These are phyloP conservation scores for Glonium stellatum DNA, from an alignment of 495 filamentous ascomycete genomes.

Conservation along the genomic window DNA sequence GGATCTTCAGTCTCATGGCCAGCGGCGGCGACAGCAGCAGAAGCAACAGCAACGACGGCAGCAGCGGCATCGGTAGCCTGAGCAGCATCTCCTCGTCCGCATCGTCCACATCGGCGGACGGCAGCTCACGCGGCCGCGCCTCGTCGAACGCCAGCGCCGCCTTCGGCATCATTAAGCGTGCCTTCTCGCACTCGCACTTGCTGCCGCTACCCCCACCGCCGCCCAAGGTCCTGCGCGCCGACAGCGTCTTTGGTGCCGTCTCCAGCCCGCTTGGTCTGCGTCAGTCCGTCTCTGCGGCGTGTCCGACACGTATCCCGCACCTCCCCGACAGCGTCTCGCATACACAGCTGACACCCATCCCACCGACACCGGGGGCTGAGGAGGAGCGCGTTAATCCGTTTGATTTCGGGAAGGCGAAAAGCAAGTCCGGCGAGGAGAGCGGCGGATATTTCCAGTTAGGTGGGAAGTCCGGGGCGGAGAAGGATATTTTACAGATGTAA, in stretches of 20 bases:
- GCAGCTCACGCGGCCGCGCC: neutral
- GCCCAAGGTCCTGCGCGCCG: neutral
- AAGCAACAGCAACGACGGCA: neutral
- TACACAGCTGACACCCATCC: conserved; percentile 11
- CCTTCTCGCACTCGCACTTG: conserved; percentile 11
- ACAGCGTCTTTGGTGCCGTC: neutral
- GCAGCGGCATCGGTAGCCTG: neutral
- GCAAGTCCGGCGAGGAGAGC: neutral
- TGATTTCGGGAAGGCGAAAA: neutral
- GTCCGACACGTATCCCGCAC: conserved; percentile 19
- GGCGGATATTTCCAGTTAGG: conserved; percentile 19
- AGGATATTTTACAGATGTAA: conserved; percentile 19
- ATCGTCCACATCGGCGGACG: neutral
- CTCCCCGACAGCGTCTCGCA: neutral
- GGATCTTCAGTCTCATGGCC: conserved; percentile 37
- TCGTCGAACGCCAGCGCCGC: conserved; percentile 18
- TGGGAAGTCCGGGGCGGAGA: neutral
- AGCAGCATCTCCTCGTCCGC: conserved; percentile 1
- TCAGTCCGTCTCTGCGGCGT: conserved; percentile 18
- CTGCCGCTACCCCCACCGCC: neutral
- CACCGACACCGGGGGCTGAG: conserved; percentile 12
- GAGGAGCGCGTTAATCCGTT: conserved; percentile 11
- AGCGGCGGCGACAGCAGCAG: neutral
- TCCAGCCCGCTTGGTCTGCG: conserved; percentile 7
- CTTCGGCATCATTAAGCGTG: conserved; percentile 17